These are phyloP conservation scores for Xylaria sp. DNA, from an alignment of 2,329 filamentous ascomycete genomes.

Conservation along the genomic window DNA sequence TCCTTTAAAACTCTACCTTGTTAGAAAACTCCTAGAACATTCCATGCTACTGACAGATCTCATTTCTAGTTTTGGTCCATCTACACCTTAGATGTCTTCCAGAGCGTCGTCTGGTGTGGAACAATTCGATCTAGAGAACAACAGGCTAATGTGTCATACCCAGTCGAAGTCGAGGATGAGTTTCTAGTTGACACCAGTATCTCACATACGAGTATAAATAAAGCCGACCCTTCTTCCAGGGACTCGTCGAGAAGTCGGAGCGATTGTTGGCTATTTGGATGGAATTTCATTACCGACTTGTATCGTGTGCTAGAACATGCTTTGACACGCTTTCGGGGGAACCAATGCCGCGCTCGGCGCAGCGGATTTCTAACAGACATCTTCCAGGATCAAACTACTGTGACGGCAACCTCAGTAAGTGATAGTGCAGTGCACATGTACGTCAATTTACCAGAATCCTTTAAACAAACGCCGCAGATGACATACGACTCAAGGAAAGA, in stretches of 20 bases:
- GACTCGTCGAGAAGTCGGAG: slow-evolving; percentile 2
- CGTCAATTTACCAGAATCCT: slow-evolving; percentile 19
- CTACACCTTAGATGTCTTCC: slow-evolving; percentile 25
- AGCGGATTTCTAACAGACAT: slow-evolving; percentile 21
- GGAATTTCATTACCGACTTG: slow-evolving; percentile 31
- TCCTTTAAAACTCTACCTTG: neutral
- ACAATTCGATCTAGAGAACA: slow-evolving; percentile 27
- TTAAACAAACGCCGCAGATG: slow-evolving; percentile 22
- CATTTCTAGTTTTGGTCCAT: slow-evolving; percentile 30
- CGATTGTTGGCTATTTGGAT: slow-evolving; percentile 27
- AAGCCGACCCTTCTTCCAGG: slow-evolving; percentile 3
- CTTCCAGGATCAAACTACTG: slow-evolving; percentile 14
- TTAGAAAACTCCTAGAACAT: too few species aligned
- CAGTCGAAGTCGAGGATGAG: slow-evolving; percentile 28
- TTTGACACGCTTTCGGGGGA: slow-evolving; percentile 16
- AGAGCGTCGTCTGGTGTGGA: slow-evolving; percentile 16
- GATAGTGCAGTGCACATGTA: slow-evolving; percentile 20
- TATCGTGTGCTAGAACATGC: slow-evolving; percentile 28
- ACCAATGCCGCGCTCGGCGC: slow-evolving; percentile 5
- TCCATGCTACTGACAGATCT: slow-evolving; percentile 10
- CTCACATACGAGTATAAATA: slow-evolving; percentile 9
- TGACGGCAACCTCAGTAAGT: slow-evolving; percentile 17
- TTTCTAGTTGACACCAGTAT: slow-evolving; percentile 11
- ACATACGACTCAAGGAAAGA: slow-evolving; percentile 26
- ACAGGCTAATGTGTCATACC: slow-evolving; percentile 25